Conservation (phyloP, 176 grass and related monocot genomes). For the Zea luxurians region DNA sequence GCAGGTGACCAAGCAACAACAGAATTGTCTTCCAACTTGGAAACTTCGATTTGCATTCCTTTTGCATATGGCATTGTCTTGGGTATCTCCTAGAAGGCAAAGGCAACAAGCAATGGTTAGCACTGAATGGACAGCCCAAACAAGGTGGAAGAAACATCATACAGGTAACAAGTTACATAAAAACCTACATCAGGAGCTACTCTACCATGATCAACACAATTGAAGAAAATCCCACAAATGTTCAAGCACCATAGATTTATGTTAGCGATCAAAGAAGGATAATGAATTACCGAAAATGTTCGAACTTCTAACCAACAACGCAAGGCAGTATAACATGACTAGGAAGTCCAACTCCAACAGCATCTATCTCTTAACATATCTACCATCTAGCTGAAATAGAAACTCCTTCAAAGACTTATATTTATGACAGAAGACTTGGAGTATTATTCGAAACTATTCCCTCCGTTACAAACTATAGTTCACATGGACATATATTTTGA, state of each 20-base stretch:
- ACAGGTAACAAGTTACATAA: background rate
- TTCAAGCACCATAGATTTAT: slow-evolving; percentile 1
- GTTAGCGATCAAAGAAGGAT: slow-evolving; percentile 9
- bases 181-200: slow-evolving; percentile 4
- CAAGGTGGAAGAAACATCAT: slow-evolving; percentile 3
- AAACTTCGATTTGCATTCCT: slow-evolving; percentile 54
- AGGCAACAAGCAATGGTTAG: slow-evolving; percentile 20
- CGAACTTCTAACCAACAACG: background rate
- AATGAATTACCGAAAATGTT: background rate
- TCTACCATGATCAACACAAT: background rate
- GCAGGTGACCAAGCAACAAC: slow-evolving; percentile 62
- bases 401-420: background rate
- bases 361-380: background rate
- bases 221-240: background rate
- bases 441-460: slow-evolving; percentile 1
- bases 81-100: slow-evolving; percentile 36
- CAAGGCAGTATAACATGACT: background rate
- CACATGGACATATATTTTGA: no score
- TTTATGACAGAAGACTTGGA: background rate
- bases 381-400: slow-evolving; percentile 2
- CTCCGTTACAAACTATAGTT: background rate
- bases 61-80: slow-evolving; percentile 35
- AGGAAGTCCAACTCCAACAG: slow-evolving; percentile 23
- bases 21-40: slow-evolving; percentile 43
- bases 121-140: background rate